Percentiles rank a stretch among this genome's conserved stretches.
phyloP scores from a whole-genome alignment of 2,329 filamentous ascomycete genomes.

The Teratosphaeria pseudoeucalypti region DNA sequence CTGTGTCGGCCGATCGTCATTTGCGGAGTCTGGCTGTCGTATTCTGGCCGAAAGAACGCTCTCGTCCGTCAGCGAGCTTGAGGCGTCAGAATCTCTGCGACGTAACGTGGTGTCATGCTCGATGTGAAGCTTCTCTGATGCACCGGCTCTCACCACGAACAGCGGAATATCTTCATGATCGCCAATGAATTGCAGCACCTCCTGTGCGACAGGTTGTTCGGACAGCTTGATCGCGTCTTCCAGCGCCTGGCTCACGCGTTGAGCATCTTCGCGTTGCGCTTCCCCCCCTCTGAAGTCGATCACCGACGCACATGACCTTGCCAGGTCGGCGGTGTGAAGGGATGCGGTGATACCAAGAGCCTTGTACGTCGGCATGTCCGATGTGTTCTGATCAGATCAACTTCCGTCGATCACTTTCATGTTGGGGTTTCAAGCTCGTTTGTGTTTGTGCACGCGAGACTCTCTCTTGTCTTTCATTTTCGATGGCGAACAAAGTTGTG shows the following conservation, averaged over 20 bases:
- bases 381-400: neutral
- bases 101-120: neutral
- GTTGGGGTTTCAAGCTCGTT: neutral
- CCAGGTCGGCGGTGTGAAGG: slow-evolving; percentile 13
- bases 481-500: neutral
- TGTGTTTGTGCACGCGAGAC: neutral
- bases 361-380: slow-evolving; percentile 22
- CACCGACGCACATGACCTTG: slow-evolving; percentile 10
- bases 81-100: neutral
- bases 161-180: slow-evolving; percentile 21
- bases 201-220: slow-evolving; percentile 13
- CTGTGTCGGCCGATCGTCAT: neutral
- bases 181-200: slow-evolving; percentile 23
- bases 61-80: neutral
- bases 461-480: neutral
- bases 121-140: neutral
- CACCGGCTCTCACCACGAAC: slow-evolving; percentile 22
- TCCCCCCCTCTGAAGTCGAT: slow-evolving; percentile 9
- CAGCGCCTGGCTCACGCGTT: slow-evolving; percentile 13
- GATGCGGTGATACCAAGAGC: slow-evolving; percentile 19
- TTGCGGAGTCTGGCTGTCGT: neutral
- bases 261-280: slow-evolving; percentile 7
- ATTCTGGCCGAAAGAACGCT: neutral
- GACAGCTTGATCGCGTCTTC: slow-evolving; percentile 6
- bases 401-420: neutral